Conservation (phyloP, 108 stramenopile genomes). For the Discostella stelligeroides region DNA sequence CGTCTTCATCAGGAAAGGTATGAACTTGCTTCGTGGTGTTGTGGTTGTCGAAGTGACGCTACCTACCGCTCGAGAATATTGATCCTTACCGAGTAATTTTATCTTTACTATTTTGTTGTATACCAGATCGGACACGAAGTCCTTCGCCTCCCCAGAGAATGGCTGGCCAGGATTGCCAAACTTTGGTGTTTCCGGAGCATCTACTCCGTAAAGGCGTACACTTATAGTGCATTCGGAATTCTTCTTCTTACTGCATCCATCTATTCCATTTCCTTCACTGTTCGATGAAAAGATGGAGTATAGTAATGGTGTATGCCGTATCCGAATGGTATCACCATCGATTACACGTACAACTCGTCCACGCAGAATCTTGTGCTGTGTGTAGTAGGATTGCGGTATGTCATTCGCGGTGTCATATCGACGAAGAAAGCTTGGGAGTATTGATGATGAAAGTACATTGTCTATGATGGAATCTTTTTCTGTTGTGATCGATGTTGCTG, state of each 20-base stretch:
- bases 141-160: slow-evolving; percentile 58
- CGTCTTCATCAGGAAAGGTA: too few species aligned
- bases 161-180: slow-evolving; percentile 53
- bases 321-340: slow-evolving; percentile 72
- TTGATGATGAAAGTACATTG: too few species aligned
- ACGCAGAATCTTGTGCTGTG: slow-evolving; percentile 28
- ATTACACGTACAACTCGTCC: slow-evolving; percentile 62
- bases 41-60: too few species aligned
- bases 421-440: too few species aligned
- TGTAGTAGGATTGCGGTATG: slow-evolving; percentile 51
- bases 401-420: slow-evolving; percentile 66
- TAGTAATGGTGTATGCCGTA: too few species aligned
- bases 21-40: too few species aligned
- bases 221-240: slow-evolving; percentile 56
- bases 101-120: slow-evolving; percentile 51
- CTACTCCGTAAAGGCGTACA: slow-evolving; percentile 68
- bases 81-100: slow-evolving; percentile 59
- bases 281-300: too few species aligned
- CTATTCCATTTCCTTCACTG: too few species aligned
- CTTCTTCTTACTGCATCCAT: too few species aligned
- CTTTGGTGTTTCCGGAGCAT: slow-evolving; percentile 66
- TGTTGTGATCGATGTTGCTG: too few species aligned
- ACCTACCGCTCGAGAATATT: slow-evolving; percentile 62
- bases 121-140: slow-evolving; percentile 36
- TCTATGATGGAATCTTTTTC: too few species aligned